A percentile compares a stretch with the other conserved stretches of the same genome.
phyloP scores from a whole-genome alignment of 176 grass and related monocot species.

The Paspalum vaginatum region DNA sequence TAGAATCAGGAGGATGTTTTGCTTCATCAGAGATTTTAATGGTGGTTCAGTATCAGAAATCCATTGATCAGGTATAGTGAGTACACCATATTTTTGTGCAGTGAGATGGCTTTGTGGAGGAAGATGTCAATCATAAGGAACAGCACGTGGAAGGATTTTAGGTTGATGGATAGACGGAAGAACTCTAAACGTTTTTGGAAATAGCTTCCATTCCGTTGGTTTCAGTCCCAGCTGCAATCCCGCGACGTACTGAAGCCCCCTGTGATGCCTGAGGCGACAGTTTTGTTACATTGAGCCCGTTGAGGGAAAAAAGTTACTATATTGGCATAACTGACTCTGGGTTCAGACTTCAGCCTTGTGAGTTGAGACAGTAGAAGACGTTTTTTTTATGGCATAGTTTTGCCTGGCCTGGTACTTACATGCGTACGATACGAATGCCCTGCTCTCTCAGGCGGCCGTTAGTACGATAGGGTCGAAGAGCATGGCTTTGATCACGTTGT shows the following conservation, averaged over 20 bases:
- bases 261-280: neutral
- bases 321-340: too few species aligned
- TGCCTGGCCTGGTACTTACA: too few species aligned
- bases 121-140: conserved; percentile 9
- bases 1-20: neutral
- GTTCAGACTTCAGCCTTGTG: too few species aligned
- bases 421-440: too few species aligned
- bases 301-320: too few species aligned
- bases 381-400: too few species aligned
- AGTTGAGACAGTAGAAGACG: too few species aligned
- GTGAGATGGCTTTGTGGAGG: conserved; percentile 1
- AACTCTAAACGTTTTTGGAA: conserved; percentile 2
- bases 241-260: neutral
- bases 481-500: conserved; percentile 31
- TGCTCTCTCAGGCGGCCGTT: too few species aligned
- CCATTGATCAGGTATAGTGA: neutral
- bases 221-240: neutral
- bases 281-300: too few species aligned
- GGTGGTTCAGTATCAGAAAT: neutral
- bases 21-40: neutral
- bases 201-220: neutral
- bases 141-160: conserved; percentile 3
- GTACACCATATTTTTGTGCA: conserved; percentile 9
- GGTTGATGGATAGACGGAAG: neutral
- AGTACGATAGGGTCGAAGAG: conserved; percentile 50